Evolutionary conservation across 2,329 filamentous ascomycete species (phyloP).

Genomic region (Aspergillus cejpii): DNA sequence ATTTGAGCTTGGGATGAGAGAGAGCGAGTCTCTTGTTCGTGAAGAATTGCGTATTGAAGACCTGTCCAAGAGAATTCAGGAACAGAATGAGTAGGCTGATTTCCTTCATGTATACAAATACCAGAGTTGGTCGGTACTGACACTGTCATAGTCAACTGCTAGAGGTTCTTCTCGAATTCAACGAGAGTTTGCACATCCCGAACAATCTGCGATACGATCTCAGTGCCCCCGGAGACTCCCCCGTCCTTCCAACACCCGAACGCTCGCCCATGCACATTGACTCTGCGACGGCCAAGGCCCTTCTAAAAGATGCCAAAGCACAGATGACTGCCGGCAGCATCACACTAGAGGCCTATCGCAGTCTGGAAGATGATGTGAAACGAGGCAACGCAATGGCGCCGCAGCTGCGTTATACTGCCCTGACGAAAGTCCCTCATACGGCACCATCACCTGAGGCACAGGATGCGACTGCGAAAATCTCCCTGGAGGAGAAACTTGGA

Average conservation of each 20-base stretch:
- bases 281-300: conserved; percentile 27
- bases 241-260: conserved; percentile 45
- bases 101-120: conserved; percentile 7
- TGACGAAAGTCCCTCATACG: conserved; percentile 31
- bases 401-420: conserved; percentile 26
- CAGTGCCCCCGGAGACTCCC: conserved; percentile 39
- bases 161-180: conserved; percentile 83
- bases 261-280: conserved; percentile 31
- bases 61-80: conserved; percentile 73
- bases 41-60: conserved; percentile 75
- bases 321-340: conserved; percentile 35
- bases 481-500: conserved; percentile 33
- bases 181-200: conserved; percentile 72
- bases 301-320: conserved; percentile 36
- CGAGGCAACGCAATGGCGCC: conserved; percentile 37
- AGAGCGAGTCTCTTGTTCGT: conserved; percentile 56
- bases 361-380: conserved; percentile 36
- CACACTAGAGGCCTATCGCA: conserved; percentile 30
- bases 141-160: conserved; percentile 64
- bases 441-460: conserved; percentile 11
- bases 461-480: conserved; percentile 14
- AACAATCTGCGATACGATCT: conserved; percentile 69
- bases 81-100: conserved; percentile 77
- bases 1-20: conserved; percentile 73
- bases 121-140: conserved; percentile 7